Conservation (phyloP, 2,329 filamentous ascomycete genomes). For the Monosporascus sp. region DNA sequence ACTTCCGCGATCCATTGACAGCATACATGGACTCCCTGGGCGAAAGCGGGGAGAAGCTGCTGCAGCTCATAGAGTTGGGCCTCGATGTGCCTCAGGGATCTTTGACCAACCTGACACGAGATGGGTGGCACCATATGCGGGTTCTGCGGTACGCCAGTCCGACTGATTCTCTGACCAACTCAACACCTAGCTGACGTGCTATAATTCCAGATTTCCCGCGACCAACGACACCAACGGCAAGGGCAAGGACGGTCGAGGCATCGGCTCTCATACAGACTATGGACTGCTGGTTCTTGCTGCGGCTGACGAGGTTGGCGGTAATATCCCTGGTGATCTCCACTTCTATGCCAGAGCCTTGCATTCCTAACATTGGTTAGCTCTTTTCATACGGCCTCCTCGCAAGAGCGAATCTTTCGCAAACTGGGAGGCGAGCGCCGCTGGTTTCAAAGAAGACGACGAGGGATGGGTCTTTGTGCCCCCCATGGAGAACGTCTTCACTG, state of each 20-base stretch:
- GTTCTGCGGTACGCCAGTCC: constrained; percentile 33
- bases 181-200: too few species aligned
- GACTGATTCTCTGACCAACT: background rate
- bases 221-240: constrained; percentile 39
- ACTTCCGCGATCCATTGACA: constrained; percentile 35
- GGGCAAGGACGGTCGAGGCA: constrained; percentile 43
- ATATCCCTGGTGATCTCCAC: constrained; percentile 2
- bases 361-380: too few species aligned
- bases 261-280: constrained; percentile 48
- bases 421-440: constrained; percentile 40
- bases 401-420: constrained; percentile 37
- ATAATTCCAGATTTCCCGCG: constrained; percentile 25
- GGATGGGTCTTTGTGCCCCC: constrained; percentile 45
- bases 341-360: constrained; percentile 29
- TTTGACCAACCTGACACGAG: constrained; percentile 36
- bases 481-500: constrained; percentile 38
- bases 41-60: constrained; percentile 37
- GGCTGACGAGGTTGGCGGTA: constrained; percentile 44
- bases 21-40: constrained; percentile 37
- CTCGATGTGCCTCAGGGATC: constrained; percentile 34
- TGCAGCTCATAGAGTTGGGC: constrained; percentile 41
- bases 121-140: constrained; percentile 48
- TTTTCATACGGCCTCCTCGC: constrained; percentile 36
- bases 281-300: constrained; percentile 45
- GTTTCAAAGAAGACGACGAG: constrained; percentile 37